phyloP scores from a whole-genome alignment of 2,329 filamentous ascomycete genomes.

The Trichoderma simmonsii region DNA sequence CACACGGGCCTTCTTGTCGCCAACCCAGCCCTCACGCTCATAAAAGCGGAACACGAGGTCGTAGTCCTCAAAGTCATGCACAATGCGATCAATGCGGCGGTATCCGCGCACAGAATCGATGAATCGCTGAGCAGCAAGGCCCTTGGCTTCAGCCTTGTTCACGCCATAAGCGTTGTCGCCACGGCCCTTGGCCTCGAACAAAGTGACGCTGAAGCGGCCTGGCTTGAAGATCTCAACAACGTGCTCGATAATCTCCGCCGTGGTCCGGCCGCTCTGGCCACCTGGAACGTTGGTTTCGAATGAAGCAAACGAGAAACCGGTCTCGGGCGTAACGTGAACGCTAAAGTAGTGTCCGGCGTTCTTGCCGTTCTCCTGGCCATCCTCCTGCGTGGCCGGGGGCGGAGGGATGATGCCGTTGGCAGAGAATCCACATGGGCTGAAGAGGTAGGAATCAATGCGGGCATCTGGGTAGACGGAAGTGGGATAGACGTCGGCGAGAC shows the following conservation, averaged over 20 bases:
- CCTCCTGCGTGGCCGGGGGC: conserved; percentile 44
- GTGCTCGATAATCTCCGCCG: conserved; percentile 85
- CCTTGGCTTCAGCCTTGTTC: conserved; percentile 39
- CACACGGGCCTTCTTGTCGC: conserved; percentile 50
- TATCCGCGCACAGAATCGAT: conserved; percentile 86
- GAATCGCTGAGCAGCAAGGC: conserved; percentile 44
- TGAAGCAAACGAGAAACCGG: conserved; percentile 93
- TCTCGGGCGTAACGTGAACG: conserved; percentile 95
- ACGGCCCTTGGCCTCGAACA: conserved; percentile 82
- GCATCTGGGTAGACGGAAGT: conserved; percentile 85
- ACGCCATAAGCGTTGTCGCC: conserved; percentile 41
- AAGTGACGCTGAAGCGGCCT: conserved; percentile 93
- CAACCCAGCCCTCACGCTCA: conserved; percentile 76
- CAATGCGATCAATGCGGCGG: conserved; percentile 84
- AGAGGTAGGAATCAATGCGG: conserved; percentile 91
- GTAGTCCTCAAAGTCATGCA: conserved; percentile 96
- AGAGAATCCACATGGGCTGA: conserved; percentile 94
- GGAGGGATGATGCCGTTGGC: conserved; percentile 94
- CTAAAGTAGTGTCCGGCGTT: conserved; percentile 87
- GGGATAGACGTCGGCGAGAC: conserved; percentile 85
- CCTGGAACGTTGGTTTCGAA: conserved; percentile 98
- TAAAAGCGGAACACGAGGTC: conserved; percentile 97
- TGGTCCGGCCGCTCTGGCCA: conserved; percentile 81
- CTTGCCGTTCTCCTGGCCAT: conserved; percentile 32
- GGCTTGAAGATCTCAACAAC: conserved; percentile 96